Evolutionary conservation across 139 green algal species (phyloP), one percentile per base, ranked within the genome.

Genomic region (Chlamydomonas schloesseri): DNA sequence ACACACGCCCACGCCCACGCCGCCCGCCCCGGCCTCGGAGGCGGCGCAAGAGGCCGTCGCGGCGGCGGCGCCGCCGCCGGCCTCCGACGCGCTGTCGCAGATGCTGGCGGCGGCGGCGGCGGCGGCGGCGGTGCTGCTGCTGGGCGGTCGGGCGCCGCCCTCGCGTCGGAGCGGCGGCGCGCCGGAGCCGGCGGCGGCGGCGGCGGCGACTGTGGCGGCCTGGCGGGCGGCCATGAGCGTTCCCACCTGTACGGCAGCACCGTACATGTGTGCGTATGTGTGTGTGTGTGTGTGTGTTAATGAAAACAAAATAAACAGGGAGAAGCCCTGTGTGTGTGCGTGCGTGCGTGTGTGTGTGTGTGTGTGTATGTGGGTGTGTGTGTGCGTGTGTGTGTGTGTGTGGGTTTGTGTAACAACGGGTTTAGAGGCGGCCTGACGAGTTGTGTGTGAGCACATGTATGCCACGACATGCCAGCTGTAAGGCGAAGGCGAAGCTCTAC

Each of bases 161-260:
- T 60, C 47, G 64, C 33, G 65, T 0, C 79, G 79, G n/a, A 67
- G 79, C n/a, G 28, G n/a, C 21, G 78, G 29, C 8, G n/a, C 64
- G 47, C 79, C 79, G 23, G 10, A 4, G 46, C 67, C 47, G n/a
- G 79, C 79, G 2, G 67, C 79, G 28, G 78, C 78, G 2, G 77
- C 77, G 0, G 77, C 77, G 0, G 62, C 62, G 10, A 53, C 78
- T 1, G 78, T 64, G 3, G 64, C 64, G 2, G 79, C 67, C 67
- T 85, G 79, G 47, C 67, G 65, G 3, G 79, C 79, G 0, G 79
- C 76, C 79, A 85, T 85, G 31, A 85, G 79, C 24, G 79, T 85
- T 0, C 79, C 79, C 23, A 50, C n/a, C 79, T 85, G 79, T n/a
- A 24, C 3, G 36, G 24, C 4, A 71, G 26, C 28, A 42, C 1